Evolutionary conservation across 1,284 basidiomycete genomes (phyloP), one percentile per base, ranked within the genome.

Genomic region (Ceratobasidium sp.): DNA sequence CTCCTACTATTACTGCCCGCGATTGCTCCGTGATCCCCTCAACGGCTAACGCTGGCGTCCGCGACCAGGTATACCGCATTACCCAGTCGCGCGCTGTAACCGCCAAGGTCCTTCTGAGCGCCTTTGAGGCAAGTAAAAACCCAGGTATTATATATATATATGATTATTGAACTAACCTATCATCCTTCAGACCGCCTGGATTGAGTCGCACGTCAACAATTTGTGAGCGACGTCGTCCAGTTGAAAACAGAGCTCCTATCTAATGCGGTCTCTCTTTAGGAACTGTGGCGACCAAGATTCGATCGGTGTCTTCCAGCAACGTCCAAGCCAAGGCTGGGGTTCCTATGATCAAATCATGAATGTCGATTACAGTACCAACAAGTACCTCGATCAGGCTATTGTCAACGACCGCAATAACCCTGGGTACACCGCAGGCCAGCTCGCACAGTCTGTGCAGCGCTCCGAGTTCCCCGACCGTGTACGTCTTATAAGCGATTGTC

Each of bases 251-350:
- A n/a, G 18, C 6, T 20, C n/a, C 26, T 42, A 1, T 33, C 20
- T 23, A 12, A n/a, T n/a, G n/a, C n/a, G n/a, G n/a, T n/a, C n/a
- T n/a, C n/a, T n/a, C n/a, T n/a, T n/a, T 39, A 77, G 63, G 49
- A 66, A 56, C 63, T 79, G 78, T 55, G 78, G 78, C 28, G 78
- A 79, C 72, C 72, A 75, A 26, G 78, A 79, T 58, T 76, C 72
- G 0, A 69, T 79, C 42, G 78, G 78, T 0, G 78, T 77, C 46
- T 79, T 79, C 72, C 78, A 79, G 58, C 78, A 79, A 58, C 78
- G 78, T 44, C 78, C 78, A 3, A 76, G 71, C 42, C 71, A 76
- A 49, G 78, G 78, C 46, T 79, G 78, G 78, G 78, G 78, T 13
- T 77, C 56, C 73, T 63, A 56, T 33, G 67, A 77, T 44, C 72